phyloP scores from a whole-genome alignment of 2,329 filamentous ascomycete species.

The Cordyceps cicadae region DNA sequence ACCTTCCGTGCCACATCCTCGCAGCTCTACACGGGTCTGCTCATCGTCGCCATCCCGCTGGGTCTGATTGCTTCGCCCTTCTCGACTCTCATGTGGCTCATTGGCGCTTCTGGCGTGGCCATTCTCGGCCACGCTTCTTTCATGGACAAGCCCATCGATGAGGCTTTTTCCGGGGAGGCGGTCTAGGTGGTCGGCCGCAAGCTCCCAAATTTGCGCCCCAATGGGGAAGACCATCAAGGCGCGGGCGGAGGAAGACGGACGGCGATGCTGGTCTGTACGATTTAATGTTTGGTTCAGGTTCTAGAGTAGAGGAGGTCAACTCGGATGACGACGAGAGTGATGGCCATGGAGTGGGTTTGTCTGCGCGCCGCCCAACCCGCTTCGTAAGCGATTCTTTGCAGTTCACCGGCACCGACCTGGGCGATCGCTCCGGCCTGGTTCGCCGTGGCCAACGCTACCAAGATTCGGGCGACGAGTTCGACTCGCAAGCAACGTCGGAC shows the following conservation, averaged over 20 bases:
- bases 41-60: conserved; percentile 75
- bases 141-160: conserved; percentile 98
- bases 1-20: conserved; percentile 76
- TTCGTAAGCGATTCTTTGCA: conserved; percentile 52
- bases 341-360: conserved; percentile 45
- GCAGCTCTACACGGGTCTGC: conserved; percentile 85
- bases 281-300: conserved; percentile 26
- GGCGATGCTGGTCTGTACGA: conserved; percentile 34
- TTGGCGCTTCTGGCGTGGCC: conserved; percentile 87
- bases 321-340: conserved; percentile 49
- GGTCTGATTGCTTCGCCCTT: conserved; percentile 80
- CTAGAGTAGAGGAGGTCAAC: conserved; percentile 58
- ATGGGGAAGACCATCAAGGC: conserved; percentile 99
- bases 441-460: conserved; percentile 31
- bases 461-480: conserved; percentile 29
- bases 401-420: conserved; percentile 53
- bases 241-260: conserved; percentile 57
- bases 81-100: conserved; percentile 82
- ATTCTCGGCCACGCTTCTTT: conserved; percentile 92
- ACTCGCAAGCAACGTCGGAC: conserved; percentile 18
- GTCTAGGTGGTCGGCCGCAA: conserved; percentile 99
- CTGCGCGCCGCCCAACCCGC: conserved; percentile 36
- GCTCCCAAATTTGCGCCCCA: conserved; percentile 88
- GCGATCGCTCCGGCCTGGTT: conserved; percentile 29
- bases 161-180: conserved; percentile 99